phyloP scores from a whole-genome alignment of 2,329 filamentous ascomycete species.

The Anthostomella pinea region DNA sequence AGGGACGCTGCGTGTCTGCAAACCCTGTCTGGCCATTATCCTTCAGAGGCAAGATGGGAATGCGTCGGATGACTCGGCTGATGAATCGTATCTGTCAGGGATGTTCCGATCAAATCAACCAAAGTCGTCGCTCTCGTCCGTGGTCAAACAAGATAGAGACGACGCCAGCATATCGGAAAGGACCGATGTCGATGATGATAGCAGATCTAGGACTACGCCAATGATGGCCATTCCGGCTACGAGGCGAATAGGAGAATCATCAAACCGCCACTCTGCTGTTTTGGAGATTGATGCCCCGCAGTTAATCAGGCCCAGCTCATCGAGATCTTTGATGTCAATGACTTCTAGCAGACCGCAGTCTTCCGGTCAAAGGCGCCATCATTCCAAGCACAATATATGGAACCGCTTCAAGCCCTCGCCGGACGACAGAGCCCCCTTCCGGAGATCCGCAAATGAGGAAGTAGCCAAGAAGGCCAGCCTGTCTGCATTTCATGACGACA shows the following conservation, averaged over 20 bases:
- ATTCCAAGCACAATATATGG: slow-evolving; percentile 82
- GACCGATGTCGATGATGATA: slow-evolving; percentile 42
- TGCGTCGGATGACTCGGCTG: slow-evolving; percentile 80
- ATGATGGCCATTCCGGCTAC: slow-evolving; percentile 71
- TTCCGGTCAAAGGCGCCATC: slow-evolving; percentile 76
- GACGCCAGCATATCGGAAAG: slow-evolving; percentile 41
- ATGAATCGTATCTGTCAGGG: slow-evolving; percentile 64
- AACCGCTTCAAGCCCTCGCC: slow-evolving; percentile 68
- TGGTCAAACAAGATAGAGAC: slow-evolving; percentile 37
- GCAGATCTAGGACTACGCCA: slow-evolving; percentile 58
- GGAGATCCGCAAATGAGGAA: slow-evolving; percentile 67
- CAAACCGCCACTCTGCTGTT: slow-evolving; percentile 80
- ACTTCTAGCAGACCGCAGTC: slow-evolving; percentile 70
- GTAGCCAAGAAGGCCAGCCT: slow-evolving; percentile 63
- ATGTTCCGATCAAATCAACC: slow-evolving; percentile 57
- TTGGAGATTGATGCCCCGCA: slow-evolving; percentile 86
- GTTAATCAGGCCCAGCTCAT: slow-evolving; percentile 87
- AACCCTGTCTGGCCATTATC: slow-evolving; percentile 87
- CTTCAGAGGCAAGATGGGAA: slow-evolving; percentile 87
- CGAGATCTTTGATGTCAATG: slow-evolving; percentile 78
- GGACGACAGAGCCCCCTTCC: slow-evolving; percentile 86
- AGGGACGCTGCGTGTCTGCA: slow-evolving; percentile 84
- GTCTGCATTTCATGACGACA: slow-evolving; percentile 96
- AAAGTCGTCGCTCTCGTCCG: slow-evolving; percentile 38
- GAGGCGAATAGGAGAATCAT: slow-evolving; percentile 66